phyloP scores from a whole-genome alignment of 2,329 filamentous ascomycete genomes.

The Neurospora sp. region DNA sequence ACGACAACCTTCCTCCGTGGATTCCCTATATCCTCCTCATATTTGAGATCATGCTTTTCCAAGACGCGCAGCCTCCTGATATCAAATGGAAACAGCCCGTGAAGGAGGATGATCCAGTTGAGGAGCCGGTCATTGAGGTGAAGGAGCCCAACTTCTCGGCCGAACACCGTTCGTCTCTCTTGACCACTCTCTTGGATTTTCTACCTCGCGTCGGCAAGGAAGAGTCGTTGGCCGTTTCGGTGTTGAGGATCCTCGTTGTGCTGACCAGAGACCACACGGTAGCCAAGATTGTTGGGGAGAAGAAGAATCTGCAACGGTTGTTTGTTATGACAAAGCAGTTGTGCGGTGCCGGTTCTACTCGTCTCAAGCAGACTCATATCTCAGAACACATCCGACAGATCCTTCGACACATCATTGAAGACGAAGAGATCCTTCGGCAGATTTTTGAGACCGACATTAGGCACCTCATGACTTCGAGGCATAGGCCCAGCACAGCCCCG shows the following conservation, averaged over 20 bases:
- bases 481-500: slow-evolving; percentile 14
- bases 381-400: slow-evolving; percentile 68
- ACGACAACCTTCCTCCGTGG: slow-evolving; percentile 82
- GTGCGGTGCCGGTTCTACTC: slow-evolving; percentile 65
- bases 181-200: slow-evolving; percentile 71
- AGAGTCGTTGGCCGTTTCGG: slow-evolving; percentile 70
- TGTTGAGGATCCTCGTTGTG: slow-evolving; percentile 76
- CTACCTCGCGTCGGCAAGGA: slow-evolving; percentile 84
- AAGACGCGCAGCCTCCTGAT: slow-evolving; percentile 72
- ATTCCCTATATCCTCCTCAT: slow-evolving; percentile 84
- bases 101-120: slow-evolving; percentile 37
- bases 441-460: slow-evolving; percentile 88
- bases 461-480: slow-evolving; percentile 62
- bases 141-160: slow-evolving; percentile 52
- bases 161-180: slow-evolving; percentile 59
- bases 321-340: slow-evolving; percentile 96
- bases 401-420: slow-evolving; percentile 86
- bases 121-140: slow-evolving; percentile 47
- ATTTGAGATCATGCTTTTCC: slow-evolving; percentile 79
- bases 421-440: slow-evolving; percentile 81
- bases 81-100: slow-evolving; percentile 58
- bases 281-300: slow-evolving; percentile 71
- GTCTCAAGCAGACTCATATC: slow-evolving; percentile 49
- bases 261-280: slow-evolving; percentile 70
- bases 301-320: slow-evolving; percentile 77